A percentile compares a stretch with the other conserved stretches of the same genome.
Evolutionary conservation across 1,284 basidiomycete species (phyloP).

Genomic region (Papiliotrema laurentii): DNA sequence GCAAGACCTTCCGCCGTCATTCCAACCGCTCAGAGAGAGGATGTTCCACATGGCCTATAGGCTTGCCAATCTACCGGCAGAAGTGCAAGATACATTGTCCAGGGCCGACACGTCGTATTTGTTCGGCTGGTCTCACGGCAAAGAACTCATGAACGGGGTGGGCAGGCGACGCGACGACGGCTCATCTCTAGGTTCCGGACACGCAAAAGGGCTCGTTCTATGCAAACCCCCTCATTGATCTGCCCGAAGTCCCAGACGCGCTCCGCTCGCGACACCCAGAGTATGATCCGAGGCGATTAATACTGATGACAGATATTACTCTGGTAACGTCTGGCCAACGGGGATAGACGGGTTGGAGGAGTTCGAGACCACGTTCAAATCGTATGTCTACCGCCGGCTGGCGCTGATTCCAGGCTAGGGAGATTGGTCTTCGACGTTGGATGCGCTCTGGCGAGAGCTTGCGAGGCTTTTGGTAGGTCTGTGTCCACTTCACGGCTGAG

Average conservation of each 20-base stretch:
- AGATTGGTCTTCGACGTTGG: conserved; percentile 77
- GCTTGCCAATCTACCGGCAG: conserved; percentile 67
- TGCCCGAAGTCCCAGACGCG: conserved; percentile 56
- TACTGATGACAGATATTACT: conserved; percentile 33
- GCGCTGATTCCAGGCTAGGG: conserved; percentile 34
- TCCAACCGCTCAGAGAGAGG: conserved; percentile 59
- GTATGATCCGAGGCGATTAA: conserved; percentile 47
- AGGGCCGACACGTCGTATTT: conserved; percentile 39
- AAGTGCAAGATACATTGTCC: conserved; percentile 63
- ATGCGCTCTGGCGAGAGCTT: conserved; percentile 70
- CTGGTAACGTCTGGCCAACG: conserved; percentile 59
- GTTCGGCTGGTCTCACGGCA: conserved; percentile 91
- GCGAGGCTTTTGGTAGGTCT: conserved; percentile 72
- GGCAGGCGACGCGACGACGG: neutral
- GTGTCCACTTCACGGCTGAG: neutral
- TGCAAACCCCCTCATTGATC: conserved; percentile 73
- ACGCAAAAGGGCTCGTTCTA: conserved; percentile 86
- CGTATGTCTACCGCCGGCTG: conserved; percentile 50
- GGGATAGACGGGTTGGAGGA: conserved; percentile 59
- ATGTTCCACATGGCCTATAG: conserved; percentile 67
- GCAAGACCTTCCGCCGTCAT: conserved; percentile 65
- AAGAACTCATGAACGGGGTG: conserved; percentile 95
- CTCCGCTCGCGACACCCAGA: conserved; percentile 62
- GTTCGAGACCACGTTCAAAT: conserved; percentile 81
- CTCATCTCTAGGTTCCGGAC: conserved; percentile 51